These are phyloP conservation scores for Agaricus sinodeliciosus DNA, from an alignment of 768 basidiomycete species.

Conservation along the genomic window DNA sequence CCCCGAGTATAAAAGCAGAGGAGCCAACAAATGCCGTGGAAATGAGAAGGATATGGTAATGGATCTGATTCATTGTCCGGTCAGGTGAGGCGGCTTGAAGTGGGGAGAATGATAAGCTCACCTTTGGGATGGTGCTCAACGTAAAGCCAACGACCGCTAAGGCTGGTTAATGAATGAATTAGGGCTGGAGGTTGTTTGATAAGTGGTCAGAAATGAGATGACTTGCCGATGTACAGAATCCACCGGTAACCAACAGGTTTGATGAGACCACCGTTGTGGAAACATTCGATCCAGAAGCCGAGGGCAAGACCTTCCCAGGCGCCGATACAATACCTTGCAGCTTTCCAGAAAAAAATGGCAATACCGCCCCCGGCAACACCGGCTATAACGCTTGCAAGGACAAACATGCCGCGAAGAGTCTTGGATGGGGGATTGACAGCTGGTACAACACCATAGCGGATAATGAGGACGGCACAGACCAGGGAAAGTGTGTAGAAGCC, in stretches of 20 bases:
- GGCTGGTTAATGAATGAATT: slow-evolving; percentile 31
- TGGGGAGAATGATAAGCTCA: slow-evolving; percentile 18
- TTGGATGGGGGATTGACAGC: slow-evolving; percentile 74
- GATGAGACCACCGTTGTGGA: slow-evolving; percentile 78
- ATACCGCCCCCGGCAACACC: slow-evolving; percentile 80
- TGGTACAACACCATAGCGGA: slow-evolving; percentile 82
- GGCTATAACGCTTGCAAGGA: slow-evolving; percentile 73
- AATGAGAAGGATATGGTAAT: slow-evolving; percentile 80
- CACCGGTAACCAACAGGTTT: slow-evolving; percentile 72
- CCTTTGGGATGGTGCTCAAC: slow-evolving; percentile 76
- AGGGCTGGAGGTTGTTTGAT: slow-evolving; percentile 13
- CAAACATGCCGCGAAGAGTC: slow-evolving; percentile 84
- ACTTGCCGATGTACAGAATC: slow-evolving; percentile 81
- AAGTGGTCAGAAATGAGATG: slow-evolving; percentile 13
- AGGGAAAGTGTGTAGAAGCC: slow-evolving; percentile 88
- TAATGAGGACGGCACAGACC: slow-evolving; percentile 80
- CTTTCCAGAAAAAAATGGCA: slow-evolving; percentile 92
- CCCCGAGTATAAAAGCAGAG: slow-evolving; percentile 84
- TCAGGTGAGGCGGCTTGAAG: slow-evolving; percentile 12
- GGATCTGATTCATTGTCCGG: slow-evolving; percentile 38
- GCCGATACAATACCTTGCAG: slow-evolving; percentile 74
- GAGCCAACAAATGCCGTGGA: slow-evolving; percentile 90
- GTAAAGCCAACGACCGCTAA: slow-evolving; percentile 75
- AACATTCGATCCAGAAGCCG: slow-evolving; percentile 83
- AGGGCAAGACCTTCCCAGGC: slow-evolving; percentile 86